A percentile compares a stretch with the other conserved stretches of the same genome.
These are phyloP conservation scores for Zygosaccharomyces lentus DNA, from an alignment of 805 yeast species.

Conservation along the genomic window DNA sequence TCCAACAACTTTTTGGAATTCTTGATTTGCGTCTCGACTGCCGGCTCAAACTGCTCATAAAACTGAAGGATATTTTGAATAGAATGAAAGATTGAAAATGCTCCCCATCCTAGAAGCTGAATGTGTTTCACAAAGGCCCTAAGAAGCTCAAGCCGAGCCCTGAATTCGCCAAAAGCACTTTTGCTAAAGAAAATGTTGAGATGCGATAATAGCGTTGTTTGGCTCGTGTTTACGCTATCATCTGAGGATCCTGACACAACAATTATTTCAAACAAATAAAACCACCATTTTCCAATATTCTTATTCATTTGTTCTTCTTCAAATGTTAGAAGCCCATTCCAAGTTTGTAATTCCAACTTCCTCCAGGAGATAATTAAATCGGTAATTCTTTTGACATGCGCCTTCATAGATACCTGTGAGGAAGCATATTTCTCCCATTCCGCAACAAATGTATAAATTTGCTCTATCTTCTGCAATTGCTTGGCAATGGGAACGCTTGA, in stretches of 20 bases:
- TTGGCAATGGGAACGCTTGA: conserved; percentile 70
- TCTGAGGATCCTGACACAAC: conserved; percentile 44
- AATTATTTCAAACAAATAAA: conserved; percentile 78
- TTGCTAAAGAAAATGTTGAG: conserved; percentile 72
- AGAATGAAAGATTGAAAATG: conserved; percentile 25
- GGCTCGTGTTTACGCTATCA: conserved; percentile 28
- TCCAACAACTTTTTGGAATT: conserved; percentile 52
- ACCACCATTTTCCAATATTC: conserved; percentile 82
- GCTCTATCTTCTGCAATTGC: conserved; percentile 77
- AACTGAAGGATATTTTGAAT: conserved; percentile 45
- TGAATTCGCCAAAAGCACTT: conserved; percentile 72
- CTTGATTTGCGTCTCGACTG: conserved; percentile 44
- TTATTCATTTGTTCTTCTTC: conserved; percentile 51
- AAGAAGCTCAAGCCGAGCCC: conserved; percentile 53
- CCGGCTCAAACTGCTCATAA: conserved; percentile 59
- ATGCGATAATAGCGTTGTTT: conserved; percentile 44
- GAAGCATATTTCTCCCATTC: conserved; percentile 96
- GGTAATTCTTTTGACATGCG: conserved; percentile 55
- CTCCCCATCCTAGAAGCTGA: conserved; percentile 26
- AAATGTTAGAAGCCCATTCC: conserved; percentile 69
- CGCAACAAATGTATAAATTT: conserved; percentile 69
- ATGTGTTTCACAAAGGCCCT: conserved; percentile 61
- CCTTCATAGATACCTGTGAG: conserved; percentile 60
- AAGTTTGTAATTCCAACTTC: conserved; percentile 74
- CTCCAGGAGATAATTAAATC: conserved; percentile 85